Base-by-base conservation (phyloP, 2,329 filamentous ascomycete genomes). In the Penicillium rolfsii region DNA sequence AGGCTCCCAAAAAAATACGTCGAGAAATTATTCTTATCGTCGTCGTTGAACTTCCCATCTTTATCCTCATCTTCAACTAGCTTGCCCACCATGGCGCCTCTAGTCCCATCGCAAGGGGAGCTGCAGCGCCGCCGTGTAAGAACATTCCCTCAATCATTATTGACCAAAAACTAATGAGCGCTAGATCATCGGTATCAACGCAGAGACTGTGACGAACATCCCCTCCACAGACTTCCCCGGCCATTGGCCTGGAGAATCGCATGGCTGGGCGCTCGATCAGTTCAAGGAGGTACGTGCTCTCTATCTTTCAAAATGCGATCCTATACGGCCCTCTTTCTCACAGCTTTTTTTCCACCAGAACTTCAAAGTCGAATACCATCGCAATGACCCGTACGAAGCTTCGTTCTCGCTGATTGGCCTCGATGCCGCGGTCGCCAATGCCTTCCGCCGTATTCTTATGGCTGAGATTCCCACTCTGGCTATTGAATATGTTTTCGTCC, bases 371-470 rank as follows among this genome's bases (percentile, higher is more conserved):
- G 77, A 90, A 67, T 96, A 97, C 76, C 92, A 98, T 84, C 84
- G 91, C 68, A 95, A 96, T 76, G 84, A 90, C 52, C 84, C 85
- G 61, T 85, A 87, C 74, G 88, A 97, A 71, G 83, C 91, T 46
- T 89, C 89, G 58, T 99, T 99, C 82, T 97, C 93, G 36, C 87
- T 99, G 65, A 85, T 97, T 70, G 93, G 94, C 69, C 81, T 97
- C 70, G 95, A 99, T 76, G 93, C 95, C 72, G 89, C 92, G 57
- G 88, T 99, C 74, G 92, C 95, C 73, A 99, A 99, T 77, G 95
- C 96, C 73, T 97, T 98, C 83, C 93, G 95, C 63, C 92, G 95
- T 71, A 98, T 98, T 71, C 85, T 98, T 71, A 90, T 99, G 77
- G 86, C 94, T 68, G 96, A 99, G 81, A 91, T 99, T 56, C 93